Evolutionary conservation across 768 basidiomycete species (phyloP), one percentile per base, ranked within the genome.

Genomic region (Thelephora ganbajun): DNA sequence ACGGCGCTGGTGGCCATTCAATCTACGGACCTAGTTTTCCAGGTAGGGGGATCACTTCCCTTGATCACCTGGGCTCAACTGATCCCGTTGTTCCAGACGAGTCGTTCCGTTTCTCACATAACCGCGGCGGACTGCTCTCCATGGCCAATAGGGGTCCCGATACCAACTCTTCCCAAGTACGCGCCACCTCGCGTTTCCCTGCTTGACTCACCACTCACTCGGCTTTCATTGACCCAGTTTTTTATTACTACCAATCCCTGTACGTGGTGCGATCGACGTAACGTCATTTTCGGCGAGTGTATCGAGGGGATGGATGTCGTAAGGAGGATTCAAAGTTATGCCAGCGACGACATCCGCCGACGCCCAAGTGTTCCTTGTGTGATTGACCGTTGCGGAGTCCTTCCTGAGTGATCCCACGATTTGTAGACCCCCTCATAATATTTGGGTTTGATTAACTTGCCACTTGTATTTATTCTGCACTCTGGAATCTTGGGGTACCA

Each of bases 121-220:
- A 61, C 57, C 63, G 60, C 45, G 57, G 64, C 5, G 67, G 68
- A 33, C 53, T 69, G 16, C 64, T 76, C 44, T 74, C 72, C 30
- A 71, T 68, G 64, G 74, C 73, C 35, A 76, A 74, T 57, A 63
- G 69, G 44, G 73, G 73, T 11, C 65, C 68, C 11, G 60, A 73
- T 56, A 68, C 72, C 46, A 75, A 74, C 58, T 69, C 71, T 9
- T 69, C 67, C n/a, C 68, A 69, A 61, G 67, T 68, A 48, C 44
- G 60, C 51, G 11, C 12, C 19, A 30, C 13, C 43, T 9, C 18
- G 34, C 20, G 44, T 43, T 34, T 35, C 49, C 11, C 34, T 19
- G 3, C 9, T 41, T 19, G 19, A 6, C n/a, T 3, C 5, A 22
- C 23, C 34, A 26, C 33, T 33, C 36, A 41, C 16, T n/a, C 39